Evolutionary conservation across 2,329 filamentous ascomycete genomes (phyloP).

Genomic region (Aspergillus caelatus): DNA sequence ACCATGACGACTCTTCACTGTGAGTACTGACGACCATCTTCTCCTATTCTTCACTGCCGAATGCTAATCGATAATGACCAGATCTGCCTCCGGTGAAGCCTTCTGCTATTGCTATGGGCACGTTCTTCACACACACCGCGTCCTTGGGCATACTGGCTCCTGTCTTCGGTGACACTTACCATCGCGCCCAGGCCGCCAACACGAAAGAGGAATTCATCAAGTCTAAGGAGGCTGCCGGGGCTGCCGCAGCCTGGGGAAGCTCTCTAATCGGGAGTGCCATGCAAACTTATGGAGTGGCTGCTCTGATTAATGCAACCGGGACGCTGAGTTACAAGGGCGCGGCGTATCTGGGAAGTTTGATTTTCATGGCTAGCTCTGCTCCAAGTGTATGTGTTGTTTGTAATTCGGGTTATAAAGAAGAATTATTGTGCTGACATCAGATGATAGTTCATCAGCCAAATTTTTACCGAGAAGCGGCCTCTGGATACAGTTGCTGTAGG

Average conservation of each 20-base stretch:
- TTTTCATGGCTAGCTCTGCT: conserved; percentile 89
- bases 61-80: conserved; percentile 33
- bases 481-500: conserved; percentile 87
- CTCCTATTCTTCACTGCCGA: not conserved
- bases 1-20: conserved; percentile 64
- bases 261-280: conserved; percentile 86
- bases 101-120: conserved; percentile 94
- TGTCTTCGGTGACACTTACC: conserved; percentile 92
- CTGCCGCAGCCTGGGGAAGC: conserved; percentile 86
- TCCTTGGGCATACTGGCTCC: conserved; percentile 86
- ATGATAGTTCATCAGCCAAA: conserved; percentile 76
- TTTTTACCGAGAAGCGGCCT: conserved; percentile 89
- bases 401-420: not conserved
- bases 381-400: conserved; percentile 68
- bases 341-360: conserved; percentile 84
- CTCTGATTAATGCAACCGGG: conserved; percentile 90
- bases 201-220: conserved; percentile 95
- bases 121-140: conserved; percentile 90
- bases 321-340: conserved; percentile 97
- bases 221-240: conserved; percentile 87
- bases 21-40: conserved; percentile 41
- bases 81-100: conserved; percentile 88
- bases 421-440: conserved; percentile 24
- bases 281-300: conserved; percentile 86
- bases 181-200: conserved; percentile 87